Evolutionary conservation across 78 protist genomes (phyloP), one percentile per base, ranked within the genome.

Genomic region (Reticulomyxa filosa): DNA sequence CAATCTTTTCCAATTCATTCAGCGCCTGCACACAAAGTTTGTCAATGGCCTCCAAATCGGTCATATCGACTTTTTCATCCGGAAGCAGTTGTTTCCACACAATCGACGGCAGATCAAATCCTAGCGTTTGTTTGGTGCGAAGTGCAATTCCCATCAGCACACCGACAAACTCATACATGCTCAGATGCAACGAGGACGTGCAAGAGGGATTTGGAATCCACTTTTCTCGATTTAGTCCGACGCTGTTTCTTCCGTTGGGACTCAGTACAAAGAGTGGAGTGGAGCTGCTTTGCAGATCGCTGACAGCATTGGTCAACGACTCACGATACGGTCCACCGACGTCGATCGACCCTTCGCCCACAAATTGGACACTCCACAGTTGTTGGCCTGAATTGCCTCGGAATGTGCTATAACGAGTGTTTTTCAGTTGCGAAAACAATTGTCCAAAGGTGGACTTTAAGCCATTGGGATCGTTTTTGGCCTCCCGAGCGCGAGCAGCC

Each of bases 251-350:
- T 1, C 36, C 56, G 53, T 79, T 79, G 22, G 83, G 83, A 25
- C 55, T 68, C 6, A 67, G 69, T 30, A 59, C 50, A 68, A 70
- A 48, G 27, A 61, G 46, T 11, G 75, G 67, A 38, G 38, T 32
- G 36, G 2, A 30, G 8, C 0, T 29, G 5, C 70, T 51, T 50
- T 65, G 75, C n/a, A 75, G 69, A 53, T 74, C 79, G 25, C 46
- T 50, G 35, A 62, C 59, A 2, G 62, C 6, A 6, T 59, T 56
- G 11, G 46, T 2, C 33, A 74, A 13, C n/a, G 65, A 30, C 38
- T 65, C 73, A 32, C 79, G 79, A 59, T 52, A 74, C 26, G 67
- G 73, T 8, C 79, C 79, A 38, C 79, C 79, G 25, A 22, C 27
- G 56, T 74, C 79, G 36, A 6, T 64, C 17, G 65, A 61, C 2